Percentiles rank a stretch among this genome's conserved stretches.
These are phyloP conservation scores for Fusarium chlamydosporum DNA, from an alignment of 2,329 filamentous ascomycete genomes.

Conservation along the genomic window DNA sequence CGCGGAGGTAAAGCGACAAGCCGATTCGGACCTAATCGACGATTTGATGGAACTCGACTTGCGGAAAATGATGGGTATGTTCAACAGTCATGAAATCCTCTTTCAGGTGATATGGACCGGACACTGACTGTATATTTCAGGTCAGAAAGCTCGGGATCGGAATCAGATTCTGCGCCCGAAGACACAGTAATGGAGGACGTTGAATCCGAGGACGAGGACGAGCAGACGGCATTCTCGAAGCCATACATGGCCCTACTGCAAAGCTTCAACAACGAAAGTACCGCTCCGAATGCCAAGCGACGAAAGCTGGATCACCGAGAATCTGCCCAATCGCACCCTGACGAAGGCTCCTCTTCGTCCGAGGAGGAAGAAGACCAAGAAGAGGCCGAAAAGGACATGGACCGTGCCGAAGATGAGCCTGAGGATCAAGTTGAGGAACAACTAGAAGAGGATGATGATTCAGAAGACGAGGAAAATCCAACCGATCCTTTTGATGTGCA, in stretches of 20 bases:
- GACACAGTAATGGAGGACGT: constrained; percentile 58
- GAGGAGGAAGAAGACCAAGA: constrained; percentile 58
- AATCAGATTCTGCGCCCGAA: constrained; percentile 51
- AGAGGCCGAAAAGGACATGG: constrained; percentile 63
- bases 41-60: constrained; percentile 56
- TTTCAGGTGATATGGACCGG: not conserved
- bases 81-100: not conserved
- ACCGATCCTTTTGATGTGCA: constrained; percentile 85
- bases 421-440: constrained; percentile 52
- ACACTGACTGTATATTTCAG: constrained; percentile 24
- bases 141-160: constrained; percentile 49
- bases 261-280: constrained; percentile 65
- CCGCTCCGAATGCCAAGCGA: constrained; percentile 66
- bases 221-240: constrained; percentile 61
- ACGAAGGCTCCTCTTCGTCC: constrained; percentile 38
- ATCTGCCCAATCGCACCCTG: constrained; percentile 38
- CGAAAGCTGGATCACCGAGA: constrained; percentile 66
- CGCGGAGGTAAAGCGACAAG: constrained; percentile 55
- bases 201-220: constrained; percentile 62
- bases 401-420: constrained; percentile 47
- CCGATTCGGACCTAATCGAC: constrained; percentile 56
- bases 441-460: constrained; percentile 54
- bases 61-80: constrained; percentile 58
- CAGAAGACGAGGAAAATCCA: constrained; percentile 67
- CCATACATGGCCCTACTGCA: constrained; percentile 72